Conservation (phyloP, 129 eudicot species). For the Flaveria robusta region DNA sequence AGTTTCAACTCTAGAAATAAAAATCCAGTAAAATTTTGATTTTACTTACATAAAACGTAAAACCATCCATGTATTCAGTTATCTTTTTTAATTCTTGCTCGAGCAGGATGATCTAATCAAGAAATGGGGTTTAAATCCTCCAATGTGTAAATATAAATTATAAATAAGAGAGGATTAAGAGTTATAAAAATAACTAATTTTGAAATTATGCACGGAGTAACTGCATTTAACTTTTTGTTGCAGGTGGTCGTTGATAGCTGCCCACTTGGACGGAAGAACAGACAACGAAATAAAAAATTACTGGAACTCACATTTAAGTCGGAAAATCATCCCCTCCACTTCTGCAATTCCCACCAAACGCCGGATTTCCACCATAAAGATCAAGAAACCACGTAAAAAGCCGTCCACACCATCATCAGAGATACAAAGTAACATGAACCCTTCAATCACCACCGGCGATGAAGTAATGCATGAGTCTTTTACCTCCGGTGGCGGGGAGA, state of each 20-base stretch:
- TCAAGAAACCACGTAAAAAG: slow-evolving; percentile 19
- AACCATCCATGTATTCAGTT: too few species aligned
- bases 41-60: too few species aligned
- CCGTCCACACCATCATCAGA: not conserved
- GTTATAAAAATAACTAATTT: too few species aligned
- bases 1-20: too few species aligned
- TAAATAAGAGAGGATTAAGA: too few species aligned
- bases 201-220: not conserved
- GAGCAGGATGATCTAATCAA: too few species aligned
- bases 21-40: too few species aligned
- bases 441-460: not conserved
- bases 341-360: slow-evolving; percentile 3
- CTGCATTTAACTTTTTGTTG: slow-evolving; percentile 9
- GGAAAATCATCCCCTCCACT: slow-evolving; percentile 37
- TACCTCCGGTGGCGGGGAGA: not conserved
- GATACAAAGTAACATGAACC: slow-evolving; percentile 7
- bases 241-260: slow-evolving; percentile 88
- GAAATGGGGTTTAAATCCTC: too few species aligned
- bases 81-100: too few species aligned
- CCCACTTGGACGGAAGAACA: slow-evolving; percentile 76
- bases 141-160: too few species aligned
- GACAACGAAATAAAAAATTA: slow-evolving; percentile 87
- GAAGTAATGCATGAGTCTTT: not conserved
- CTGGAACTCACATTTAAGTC: slow-evolving; percentile 85
- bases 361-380: not conserved